phyloP scores from a whole-genome alignment of 257 asterid genomes.

The Lantana camara region DNA sequence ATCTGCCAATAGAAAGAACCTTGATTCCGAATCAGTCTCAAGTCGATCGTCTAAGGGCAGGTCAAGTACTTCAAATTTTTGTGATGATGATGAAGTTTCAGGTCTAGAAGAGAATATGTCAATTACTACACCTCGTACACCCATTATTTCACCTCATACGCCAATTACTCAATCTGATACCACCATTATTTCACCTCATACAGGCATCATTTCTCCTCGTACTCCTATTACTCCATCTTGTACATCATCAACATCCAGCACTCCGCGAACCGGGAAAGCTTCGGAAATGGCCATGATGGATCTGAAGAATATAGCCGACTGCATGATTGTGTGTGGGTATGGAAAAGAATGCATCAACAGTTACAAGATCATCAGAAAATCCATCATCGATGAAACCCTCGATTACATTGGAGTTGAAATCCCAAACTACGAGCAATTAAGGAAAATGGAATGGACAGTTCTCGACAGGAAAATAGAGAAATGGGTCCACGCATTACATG shows the following conservation, averaged over 20 bases:
- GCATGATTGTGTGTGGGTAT: conserved; percentile 58
- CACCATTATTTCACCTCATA: no score
- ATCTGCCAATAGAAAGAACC: conserved; percentile 33
- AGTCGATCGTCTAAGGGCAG: conserved; percentile 22
- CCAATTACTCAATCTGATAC: no score
- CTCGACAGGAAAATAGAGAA: conserved; percentile 42
- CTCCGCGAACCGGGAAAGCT: conserved; percentile 10
- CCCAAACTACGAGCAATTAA: conserved; percentile 36
- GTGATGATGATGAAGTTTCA: conserved; percentile 30
- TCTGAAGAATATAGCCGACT: conserved; percentile 48
- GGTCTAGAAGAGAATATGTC: no score
- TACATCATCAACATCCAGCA: conserved; percentile 7
- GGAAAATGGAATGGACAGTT: conserved; percentile 49
- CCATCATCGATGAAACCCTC: conserved; percentile 53
- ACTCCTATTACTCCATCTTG: conserved; percentile 7
- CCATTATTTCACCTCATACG: conserved; percentile 16
- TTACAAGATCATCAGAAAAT: conserved; percentile 45
- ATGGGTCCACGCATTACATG: conserved; percentile 40
- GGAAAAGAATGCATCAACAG: conserved; percentile 53
- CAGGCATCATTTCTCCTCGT: no score
- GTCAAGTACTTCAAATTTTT: conserved; percentile 32
- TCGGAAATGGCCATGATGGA: conserved; percentile 34
- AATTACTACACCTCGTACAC: conserved; percentile 3
- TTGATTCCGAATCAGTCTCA: conserved; percentile 48
- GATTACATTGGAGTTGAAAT: conserved; percentile 51